Evolutionary conservation across 108 stramenopile genomes (phyloP), one percentile per base, ranked within the genome.

Genomic region (Cyclotella cryptica): DNA sequence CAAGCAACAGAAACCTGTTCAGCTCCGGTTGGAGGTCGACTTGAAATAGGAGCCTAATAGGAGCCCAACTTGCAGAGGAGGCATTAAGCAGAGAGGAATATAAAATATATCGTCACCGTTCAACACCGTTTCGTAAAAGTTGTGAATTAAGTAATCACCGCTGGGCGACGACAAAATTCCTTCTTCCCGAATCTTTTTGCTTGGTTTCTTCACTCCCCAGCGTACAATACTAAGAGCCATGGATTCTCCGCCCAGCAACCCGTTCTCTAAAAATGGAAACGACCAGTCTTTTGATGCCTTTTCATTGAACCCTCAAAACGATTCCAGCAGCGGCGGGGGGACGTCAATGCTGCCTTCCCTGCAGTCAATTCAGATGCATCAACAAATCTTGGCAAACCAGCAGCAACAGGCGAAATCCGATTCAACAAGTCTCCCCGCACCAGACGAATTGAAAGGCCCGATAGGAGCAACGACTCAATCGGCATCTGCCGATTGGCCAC

Each of bases 401-500:
- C 55, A 49, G 14, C 60, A 61, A 62, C 55, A 71, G 9, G 40
- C 39, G 30, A 21, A 41, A 39, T 27, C 35, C 35, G 10, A 54
- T 19, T 10, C 1, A 42, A 58, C 35, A 61, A 79, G 47, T 40
- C 72, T 74, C 22, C 68, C 80, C 22, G 60, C 80, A 22, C 68
- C 80, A 0, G 68, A 81, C 3, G 80, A 74, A 64, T 44, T 81
- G 21, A 30, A 64, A 54, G 80, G 80, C 46, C 73, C 68, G 21
- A 81, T 81, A 19, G 61, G 43, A 57, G 17, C 27, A 47, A 26
- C 15, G 18, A 51, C 22, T 24, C 35, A 51, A 28, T 41, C 66
- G 26, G 3, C 54, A 7, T 51, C 62, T 40, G 35, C 51, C 35
- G 35, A 35, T 28, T 79, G 78, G 78, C 53, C 71, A 12, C 70